Evolutionary conservation across 2,329 filamentous ascomycete species (phyloP), one percentile per base, ranked within the genome.

Genomic region (Aureobasidium namibiae): DNA sequence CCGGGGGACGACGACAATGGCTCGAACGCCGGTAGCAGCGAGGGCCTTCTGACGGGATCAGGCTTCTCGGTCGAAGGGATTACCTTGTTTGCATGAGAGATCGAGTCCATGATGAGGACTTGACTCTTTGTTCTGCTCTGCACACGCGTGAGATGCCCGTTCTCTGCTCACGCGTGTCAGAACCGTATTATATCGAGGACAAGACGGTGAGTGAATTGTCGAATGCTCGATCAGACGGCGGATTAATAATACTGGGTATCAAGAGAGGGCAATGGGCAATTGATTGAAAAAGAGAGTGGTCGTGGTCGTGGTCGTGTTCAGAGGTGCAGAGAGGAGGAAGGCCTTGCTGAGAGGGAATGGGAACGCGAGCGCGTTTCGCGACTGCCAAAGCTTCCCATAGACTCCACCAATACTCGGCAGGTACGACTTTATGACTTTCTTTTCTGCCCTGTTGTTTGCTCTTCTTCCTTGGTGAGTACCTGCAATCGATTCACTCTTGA

Each of bases 1-100:
- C 60, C 82, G 2, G 88, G 88, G 13, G 89, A 90, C 23, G 88
- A 90, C n/a, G 88, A 88, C 60, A 89, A 76, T 54, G 85, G 87
- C 74, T 92, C 89, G 71, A 92, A 92, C 23, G 89, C 81, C 62
- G 89, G 89, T 26, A 94, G 83, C 59, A 92, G 77, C 60, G 85
- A 82, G 29, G 89, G 81, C 66, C 76, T 57, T 56, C 52, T 54
- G 59, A 39, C 33, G 31, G 44, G 36, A 23, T 50, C 50, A 52
- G 48, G 46, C 39, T 38, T 53, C 33, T 59, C 57, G 46, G 57
- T 52, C 29, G 46, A 59, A 53, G 57, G 57, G 29, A 59, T 31
- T 4, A 42, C 54, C 54, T 39, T 48, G 24, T 57, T 57, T 8
- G 16, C 5, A 57, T 23, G 31, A 29, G 42, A 57, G 29, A 39